phyloP scores from a whole-genome alignment of 495 filamentous ascomycete species.

The Penicillium antarcticum region DNA sequence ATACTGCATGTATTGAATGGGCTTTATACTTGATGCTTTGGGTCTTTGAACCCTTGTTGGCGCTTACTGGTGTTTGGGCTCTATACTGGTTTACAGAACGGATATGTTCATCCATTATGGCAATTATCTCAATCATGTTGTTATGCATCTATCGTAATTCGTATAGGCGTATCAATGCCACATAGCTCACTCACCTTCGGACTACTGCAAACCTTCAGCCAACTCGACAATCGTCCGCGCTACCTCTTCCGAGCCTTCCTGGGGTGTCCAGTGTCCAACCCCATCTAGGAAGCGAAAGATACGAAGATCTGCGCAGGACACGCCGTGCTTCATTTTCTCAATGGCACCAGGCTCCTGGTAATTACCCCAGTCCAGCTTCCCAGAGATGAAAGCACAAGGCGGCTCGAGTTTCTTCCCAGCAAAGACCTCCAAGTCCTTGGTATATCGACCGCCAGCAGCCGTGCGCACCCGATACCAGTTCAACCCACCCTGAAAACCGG shows the following conservation, averaged over 20 bases:
- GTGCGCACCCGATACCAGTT: conserved; percentile 68
- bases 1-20: conserved; percentile 1
- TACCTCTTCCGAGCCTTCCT: conserved; percentile 59
- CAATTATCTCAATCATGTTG: neutral
- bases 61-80: conserved; percentile 1
- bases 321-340: conserved; percentile 48
- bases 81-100: neutral
- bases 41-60: neutral
- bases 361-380: conserved; percentile 62
- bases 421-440: conserved; percentile 54
- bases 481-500: conserved; percentile 66
- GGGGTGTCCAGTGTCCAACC: conserved; percentile 66
- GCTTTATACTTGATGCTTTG: neutral
- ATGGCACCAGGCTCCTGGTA: conserved; percentile 64
- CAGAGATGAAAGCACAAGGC: conserved; percentile 57
- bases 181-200: neutral
- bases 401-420: conserved; percentile 62
- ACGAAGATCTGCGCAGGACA: conserved; percentile 49
- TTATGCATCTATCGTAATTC: neutral
- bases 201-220: conserved; percentile 4
- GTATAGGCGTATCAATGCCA: neutral
- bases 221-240: conserved; percentile 48
- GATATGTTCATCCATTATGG: neutral
- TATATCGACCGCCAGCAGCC: conserved; percentile 36
- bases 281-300: conserved; percentile 50